Base-by-base conservation (phyloP, 106 monocot genomes). In the Acanthochlamys bracteata region DNA sequence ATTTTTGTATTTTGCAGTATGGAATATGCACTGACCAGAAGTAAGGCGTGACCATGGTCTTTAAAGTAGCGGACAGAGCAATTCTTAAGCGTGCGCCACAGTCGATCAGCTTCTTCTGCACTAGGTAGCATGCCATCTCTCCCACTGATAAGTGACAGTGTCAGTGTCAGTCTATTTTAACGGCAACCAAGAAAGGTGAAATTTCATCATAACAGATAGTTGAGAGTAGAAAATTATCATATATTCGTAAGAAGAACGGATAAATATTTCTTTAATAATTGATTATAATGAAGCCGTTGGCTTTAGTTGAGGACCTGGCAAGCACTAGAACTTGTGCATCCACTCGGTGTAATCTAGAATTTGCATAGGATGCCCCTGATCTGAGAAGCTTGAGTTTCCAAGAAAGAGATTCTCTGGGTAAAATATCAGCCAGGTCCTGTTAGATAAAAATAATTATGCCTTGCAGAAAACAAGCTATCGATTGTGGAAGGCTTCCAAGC, bases 71-170 rank as follows among this genome's bases (percentile, higher is more conserved):
- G 84, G 70, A 85, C 85, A 69, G 49, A 85, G 65, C 91, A 88
- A 26, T 78, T 76, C 67, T 91, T 83, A 57, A 98, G 54, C 53
- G 74, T 75, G 68, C 68, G 51, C 57, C 58, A 79, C 46, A 98
- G 80, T 27, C 91, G 72, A 55, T 82, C 76, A 41, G 80, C 96
- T 85, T 98, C 96, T 53, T 90, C 78, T 57, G 71, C 79, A 77
- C 96, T 98, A 64, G 96, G 96, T 53, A 98, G 69, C 66, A 98
- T 51, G 61, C 81, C 83, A 66, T 98, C 96, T 42, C 83, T 96
- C 11, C 88, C 96, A 77, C 96, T 98, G 71, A 54, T 73, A 55
- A 21, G 20, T 9, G 20, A 55, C 12, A 15, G n/a, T n/a, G n/a
- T n/a, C n/a, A n/a, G n/a, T n/a, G n/a, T n/a, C n/a, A 15, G 12